Evolutionary conservation across 2,329 filamentous ascomycete species (phyloP).

Genomic region (Diaporthe caulivora): DNA sequence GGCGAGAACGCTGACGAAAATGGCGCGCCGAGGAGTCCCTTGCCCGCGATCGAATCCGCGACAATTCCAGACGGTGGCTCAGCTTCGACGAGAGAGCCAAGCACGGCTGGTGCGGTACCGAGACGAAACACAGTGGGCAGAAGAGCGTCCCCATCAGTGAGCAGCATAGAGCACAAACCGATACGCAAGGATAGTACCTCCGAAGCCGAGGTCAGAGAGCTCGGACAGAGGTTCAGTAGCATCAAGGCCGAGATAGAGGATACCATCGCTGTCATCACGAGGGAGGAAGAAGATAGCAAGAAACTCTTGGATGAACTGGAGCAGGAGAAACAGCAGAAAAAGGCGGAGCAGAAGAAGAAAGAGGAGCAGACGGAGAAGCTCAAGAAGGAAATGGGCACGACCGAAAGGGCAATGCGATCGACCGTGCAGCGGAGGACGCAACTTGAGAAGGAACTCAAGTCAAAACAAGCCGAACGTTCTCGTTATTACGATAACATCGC

Average conservation of each 20-base stretch:
- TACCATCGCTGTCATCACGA: conserved; percentile 75
- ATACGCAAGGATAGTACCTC: conserved; percentile 59
- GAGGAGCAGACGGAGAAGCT: conserved; percentile 90
- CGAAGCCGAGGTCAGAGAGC: conserved; percentile 77
- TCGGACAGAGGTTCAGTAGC: conserved; percentile 84
- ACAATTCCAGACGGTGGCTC: conserved; percentile 72
- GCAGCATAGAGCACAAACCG: conserved; percentile 64
- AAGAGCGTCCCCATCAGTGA: conserved; percentile 79
- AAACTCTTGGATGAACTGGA: conserved; percentile 76
- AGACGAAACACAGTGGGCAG: conserved; percentile 79
- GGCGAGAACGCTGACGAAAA: conserved; percentile 64
- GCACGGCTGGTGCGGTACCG: conserved; percentile 51
- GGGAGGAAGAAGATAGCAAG: conserved; percentile 79
- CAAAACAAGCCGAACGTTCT: conserved; percentile 76
- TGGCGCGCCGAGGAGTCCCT: conserved; percentile 59
- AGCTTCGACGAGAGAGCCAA: conserved; percentile 75
- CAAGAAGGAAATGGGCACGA: conserved; percentile 81
- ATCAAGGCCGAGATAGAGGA: conserved; percentile 89
- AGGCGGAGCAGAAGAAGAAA: conserved; percentile 84
- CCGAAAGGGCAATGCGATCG: conserved; percentile 84
- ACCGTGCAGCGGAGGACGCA: conserved; percentile 84
- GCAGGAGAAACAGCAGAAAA: conserved; percentile 83
- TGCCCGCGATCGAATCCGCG: conserved; percentile 72
- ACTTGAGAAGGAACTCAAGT: conserved; percentile 78
- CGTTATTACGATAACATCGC: conserved; percentile 78